Evolutionary conservation across 1,284 basidiomycete species (phyloP).

Genomic region (Melampsora americana): DNA sequence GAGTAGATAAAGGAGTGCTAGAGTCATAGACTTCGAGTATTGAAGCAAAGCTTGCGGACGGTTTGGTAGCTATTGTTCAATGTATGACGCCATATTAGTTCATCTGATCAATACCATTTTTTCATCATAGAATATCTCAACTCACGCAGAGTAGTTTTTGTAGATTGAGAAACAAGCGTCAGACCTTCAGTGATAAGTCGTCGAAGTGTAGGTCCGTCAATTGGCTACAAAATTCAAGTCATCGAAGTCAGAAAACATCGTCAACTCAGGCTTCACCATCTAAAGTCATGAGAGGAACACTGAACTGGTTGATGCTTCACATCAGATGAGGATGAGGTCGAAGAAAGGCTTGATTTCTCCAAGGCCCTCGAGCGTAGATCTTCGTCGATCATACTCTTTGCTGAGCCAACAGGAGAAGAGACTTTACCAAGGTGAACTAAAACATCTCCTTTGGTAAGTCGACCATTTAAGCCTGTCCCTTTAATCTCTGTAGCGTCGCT

Average conservation of each 20-base stretch:
- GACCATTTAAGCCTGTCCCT: conserved; percentile 55
- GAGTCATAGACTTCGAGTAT: conserved; percentile 20
- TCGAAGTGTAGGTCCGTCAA: conserved; percentile 20
- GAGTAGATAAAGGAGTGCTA: neutral
- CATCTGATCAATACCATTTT: neutral
- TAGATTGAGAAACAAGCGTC: conserved; percentile 4
- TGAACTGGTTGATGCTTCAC: neutral
- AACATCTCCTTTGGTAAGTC: conserved; percentile 57
- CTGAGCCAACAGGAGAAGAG: conserved; percentile 46
- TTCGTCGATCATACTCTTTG: conserved; percentile 32
- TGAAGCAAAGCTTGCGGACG: conserved; percentile 20
- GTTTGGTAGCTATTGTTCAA: neutral
- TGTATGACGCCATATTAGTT: neutral
- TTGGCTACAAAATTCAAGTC: conserved; percentile 1
- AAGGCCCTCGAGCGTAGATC: conserved; percentile 25
- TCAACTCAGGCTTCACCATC: neutral
- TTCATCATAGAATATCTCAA: neutral
- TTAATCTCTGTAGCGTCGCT: conserved; percentile 54
- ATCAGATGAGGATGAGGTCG: neutral
- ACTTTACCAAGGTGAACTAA: conserved; percentile 54
- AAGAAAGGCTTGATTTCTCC: conserved; percentile 28
- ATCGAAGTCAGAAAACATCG: neutral
- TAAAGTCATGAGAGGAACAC: neutral
- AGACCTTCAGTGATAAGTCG: conserved; percentile 35
- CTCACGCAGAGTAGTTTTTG: conserved; percentile 1